Percentiles rank a stretch among this genome's conserved stretches.
phyloP scores from a whole-genome alignment of 2,329 filamentous ascomycete species.

The Pseudocercospora eumusae region DNA sequence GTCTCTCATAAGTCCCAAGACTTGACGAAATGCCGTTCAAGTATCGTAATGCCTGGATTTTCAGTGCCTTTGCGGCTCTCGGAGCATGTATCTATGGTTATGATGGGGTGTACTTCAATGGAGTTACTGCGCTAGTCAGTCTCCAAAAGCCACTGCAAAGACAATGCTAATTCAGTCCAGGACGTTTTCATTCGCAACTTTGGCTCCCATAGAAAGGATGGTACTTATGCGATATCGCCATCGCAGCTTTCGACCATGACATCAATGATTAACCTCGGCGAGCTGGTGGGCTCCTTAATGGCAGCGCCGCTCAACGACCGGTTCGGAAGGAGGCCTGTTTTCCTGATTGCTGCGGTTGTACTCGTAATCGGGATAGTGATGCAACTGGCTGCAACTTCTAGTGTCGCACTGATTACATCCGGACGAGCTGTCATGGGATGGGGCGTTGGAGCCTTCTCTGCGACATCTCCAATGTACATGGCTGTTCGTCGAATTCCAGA shows the following conservation, averaged over 20 bases:
- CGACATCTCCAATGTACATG: background rate
- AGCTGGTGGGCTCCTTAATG: background rate
- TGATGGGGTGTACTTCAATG: conserved; percentile 4
- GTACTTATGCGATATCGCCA: background rate
- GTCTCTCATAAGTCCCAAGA: background rate
- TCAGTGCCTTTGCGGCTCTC: background rate
- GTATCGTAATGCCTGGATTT: background rate
- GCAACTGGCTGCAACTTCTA: conserved; percentile 2
- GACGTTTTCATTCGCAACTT: conserved; percentile 1
- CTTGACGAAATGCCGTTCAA: background rate
- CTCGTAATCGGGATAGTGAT: background rate
- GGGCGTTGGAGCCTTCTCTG: conserved; percentile 1
- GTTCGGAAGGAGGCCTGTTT: background rate
- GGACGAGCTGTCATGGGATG: background rate
- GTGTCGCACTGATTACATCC: conserved; percentile 3
- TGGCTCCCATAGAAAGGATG: background rate
- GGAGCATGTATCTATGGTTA: conserved; percentile 2
- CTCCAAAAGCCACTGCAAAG: background rate
- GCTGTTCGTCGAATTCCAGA: background rate
- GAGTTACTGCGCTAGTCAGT: background rate
- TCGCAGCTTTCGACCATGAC: background rate
- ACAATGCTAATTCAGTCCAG: background rate
- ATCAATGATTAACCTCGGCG: background rate
- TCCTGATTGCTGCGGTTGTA: background rate
- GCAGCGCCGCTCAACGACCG: conserved; percentile 2